These are phyloP conservation scores for Malassezia arunalokei DNA, from an alignment of 1,284 basidiomycete genomes.

Conservation along the genomic window DNA sequence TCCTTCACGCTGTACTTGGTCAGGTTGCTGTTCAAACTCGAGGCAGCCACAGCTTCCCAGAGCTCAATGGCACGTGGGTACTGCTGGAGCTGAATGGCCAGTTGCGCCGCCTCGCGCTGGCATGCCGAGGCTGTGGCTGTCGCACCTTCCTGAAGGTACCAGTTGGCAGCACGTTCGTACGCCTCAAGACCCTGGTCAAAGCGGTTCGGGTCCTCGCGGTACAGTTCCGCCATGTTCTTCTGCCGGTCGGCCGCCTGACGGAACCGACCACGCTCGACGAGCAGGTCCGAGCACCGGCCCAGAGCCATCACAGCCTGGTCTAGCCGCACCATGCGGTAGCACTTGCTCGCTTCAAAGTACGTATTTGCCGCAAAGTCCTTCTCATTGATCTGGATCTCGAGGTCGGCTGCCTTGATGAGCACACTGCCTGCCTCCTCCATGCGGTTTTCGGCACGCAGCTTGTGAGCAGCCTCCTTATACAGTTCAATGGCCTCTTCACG, in stretches of 20 bases:
- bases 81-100: slow-evolving; percentile 77
- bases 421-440: slow-evolving; percentile 77
- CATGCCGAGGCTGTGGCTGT: slow-evolving; percentile 87
- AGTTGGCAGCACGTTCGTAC: slow-evolving; percentile 83
- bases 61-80: slow-evolving; percentile 72
- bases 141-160: slow-evolving; percentile 94
- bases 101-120: slow-evolving; percentile 88
- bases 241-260: slow-evolving; percentile 93
- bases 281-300: slow-evolving; percentile 67
- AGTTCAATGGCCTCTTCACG: slow-evolving; percentile 77
- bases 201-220: slow-evolving; percentile 63
- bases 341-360: slow-evolving; percentile 44
- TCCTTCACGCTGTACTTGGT: slow-evolving; percentile 99
- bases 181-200: slow-evolving; percentile 73
- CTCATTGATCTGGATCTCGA: slow-evolving; percentile 39
- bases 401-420: slow-evolving; percentile 40
- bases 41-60: slow-evolving; percentile 79
- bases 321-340: slow-evolving; percentile 38
- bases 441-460: slow-evolving; percentile 83
- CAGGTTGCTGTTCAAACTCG: slow-evolving; percentile 66
- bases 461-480: slow-evolving; percentile 84
- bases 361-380: slow-evolving; percentile 45
- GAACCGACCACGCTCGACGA: slow-evolving; percentile 77
- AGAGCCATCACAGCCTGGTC: slow-evolving; percentile 73
- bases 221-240: slow-evolving; percentile 74